These are phyloP conservation scores for Lyophyllum decastes DNA, from an alignment of 768 basidiomycete species.

Conservation along the genomic window DNA sequence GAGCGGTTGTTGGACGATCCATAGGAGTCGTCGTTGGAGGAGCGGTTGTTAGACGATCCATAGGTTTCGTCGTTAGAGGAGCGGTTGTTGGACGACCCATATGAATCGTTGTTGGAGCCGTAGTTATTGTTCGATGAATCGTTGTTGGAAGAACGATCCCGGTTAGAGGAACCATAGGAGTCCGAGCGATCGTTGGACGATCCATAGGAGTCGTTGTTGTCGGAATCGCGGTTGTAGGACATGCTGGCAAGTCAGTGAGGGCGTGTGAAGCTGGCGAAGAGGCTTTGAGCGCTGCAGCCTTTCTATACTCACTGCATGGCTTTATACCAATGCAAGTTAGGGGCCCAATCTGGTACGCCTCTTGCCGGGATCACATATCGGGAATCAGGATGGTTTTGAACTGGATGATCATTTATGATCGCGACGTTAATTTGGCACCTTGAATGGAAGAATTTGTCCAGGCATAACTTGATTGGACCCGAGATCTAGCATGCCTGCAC, in stretches of 20 bases:
- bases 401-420: slow-evolving; percentile 5
- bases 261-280: neutral
- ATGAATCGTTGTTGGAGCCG: slow-evolving; percentile 13
- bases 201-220: slow-evolving; percentile 21
- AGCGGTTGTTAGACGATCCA: slow-evolving; percentile 11
- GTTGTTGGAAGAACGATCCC: slow-evolving; percentile 19
- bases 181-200: slow-evolving; percentile 18
- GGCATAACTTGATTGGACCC: too few relatives aligned
- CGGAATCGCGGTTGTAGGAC: slow-evolving; percentile 24
- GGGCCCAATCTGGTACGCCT: neutral
- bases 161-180: slow-evolving; percentile 17
- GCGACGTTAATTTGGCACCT: slow-evolving; percentile 15
- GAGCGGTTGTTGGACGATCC: slow-evolving; percentile 20
- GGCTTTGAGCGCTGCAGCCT: neutral
- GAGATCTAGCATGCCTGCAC: neutral
- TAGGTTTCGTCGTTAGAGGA: too few relatives aligned
- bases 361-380: neutral
- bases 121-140: slow-evolving; percentile 21
- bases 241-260: slow-evolving; percentile 9
- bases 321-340: slow-evolving; percentile 1
- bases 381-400: too few relatives aligned
- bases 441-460: neutral
- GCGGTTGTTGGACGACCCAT: slow-evolving; percentile 19
- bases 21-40: slow-evolving; percentile 24
- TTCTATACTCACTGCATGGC: neutral